Conservation (phyloP, 345 rosid genomes). For the Hypericum androsaemum region DNA sequence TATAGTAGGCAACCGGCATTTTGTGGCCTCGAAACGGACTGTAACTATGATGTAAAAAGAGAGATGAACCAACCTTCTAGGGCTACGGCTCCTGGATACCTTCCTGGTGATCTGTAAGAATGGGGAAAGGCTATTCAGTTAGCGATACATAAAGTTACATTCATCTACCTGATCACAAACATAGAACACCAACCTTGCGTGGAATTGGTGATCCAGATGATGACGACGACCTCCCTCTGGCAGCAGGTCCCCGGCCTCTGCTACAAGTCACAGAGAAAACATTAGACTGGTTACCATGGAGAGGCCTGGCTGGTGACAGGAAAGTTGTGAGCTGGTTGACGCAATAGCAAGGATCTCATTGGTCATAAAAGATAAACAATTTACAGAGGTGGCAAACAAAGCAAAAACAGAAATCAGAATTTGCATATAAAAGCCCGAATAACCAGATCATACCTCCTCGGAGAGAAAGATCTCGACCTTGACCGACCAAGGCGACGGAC, state of each 20-base stretch:
- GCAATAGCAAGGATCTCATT: no score
- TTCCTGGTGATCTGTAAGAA: conserved; percentile 43
- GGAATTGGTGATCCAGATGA: conserved; percentile 82
- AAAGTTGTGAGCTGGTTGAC: no score
- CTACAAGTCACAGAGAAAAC: background rate
- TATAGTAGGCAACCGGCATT: no score
- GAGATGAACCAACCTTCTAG: conserved; percentile 38
- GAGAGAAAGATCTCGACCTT: conserved; percentile 75
- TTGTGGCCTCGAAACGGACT: no score
- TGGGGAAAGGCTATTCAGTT: conserved; percentile 1
- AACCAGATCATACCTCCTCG: conserved; percentile 39
- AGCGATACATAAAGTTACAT: background rate
- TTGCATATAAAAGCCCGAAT: background rate
- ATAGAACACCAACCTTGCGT: conserved; percentile 51
- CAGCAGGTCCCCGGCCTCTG: conserved; percentile 82
- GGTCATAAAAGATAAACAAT: no score
- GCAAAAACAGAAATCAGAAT: background rate
- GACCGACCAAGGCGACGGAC: conserved; percentile 70
- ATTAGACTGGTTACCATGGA: no score
- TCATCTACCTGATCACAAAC: background rate
- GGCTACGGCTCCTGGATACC: conserved; percentile 87
- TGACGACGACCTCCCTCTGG: conserved; percentile 81
- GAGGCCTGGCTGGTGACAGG: no score
- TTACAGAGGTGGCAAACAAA: background rate
- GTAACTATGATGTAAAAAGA: no score